phyloP scores from a whole-genome alignment of 257 asterid genomes.

The Gardenia jasminoides region DNA sequence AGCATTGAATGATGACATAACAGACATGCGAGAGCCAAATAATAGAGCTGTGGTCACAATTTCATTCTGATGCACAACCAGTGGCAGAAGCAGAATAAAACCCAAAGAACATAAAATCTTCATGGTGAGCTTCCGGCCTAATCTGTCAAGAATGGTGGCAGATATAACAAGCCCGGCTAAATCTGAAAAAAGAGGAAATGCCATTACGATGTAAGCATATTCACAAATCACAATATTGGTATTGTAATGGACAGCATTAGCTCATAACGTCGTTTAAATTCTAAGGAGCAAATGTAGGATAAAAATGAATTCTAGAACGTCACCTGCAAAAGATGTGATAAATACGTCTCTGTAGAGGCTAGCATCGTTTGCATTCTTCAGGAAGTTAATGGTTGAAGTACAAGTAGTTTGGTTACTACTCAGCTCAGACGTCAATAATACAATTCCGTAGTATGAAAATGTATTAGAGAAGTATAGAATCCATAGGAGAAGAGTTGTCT shows the following conservation, averaged over 20 bases:
- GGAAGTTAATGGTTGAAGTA: conserved; percentile 9
- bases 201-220: neutral
- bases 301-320: neutral
- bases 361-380: conserved; percentile 24
- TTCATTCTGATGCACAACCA: conserved; percentile 42
- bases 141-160: conserved; percentile 49
- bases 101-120: conserved; percentile 37
- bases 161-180: conserved; percentile 50
- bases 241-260: neutral
- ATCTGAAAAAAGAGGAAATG: conserved; percentile 32
- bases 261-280: neutral
- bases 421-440: conserved; percentile 51
- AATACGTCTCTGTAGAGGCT: conserved; percentile 50
- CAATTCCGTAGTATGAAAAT: conserved; percentile 56
- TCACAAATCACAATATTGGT: neutral
- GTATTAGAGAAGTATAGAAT: conserved; percentile 47
- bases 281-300: neutral
- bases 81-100: conserved; percentile 52
- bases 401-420: conserved; percentile 46
- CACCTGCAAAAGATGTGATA: conserved; percentile 66
- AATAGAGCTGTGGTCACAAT: conserved; percentile 37
- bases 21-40: conserved; percentile 63
- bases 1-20: conserved; percentile 43
- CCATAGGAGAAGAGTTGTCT: conserved; percentile 63
- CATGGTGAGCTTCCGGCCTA: conserved; percentile 63